Evolutionary conservation across 495 filamentous ascomycete species (phyloP).

Genomic region (Sordaria brevicollis): DNA sequence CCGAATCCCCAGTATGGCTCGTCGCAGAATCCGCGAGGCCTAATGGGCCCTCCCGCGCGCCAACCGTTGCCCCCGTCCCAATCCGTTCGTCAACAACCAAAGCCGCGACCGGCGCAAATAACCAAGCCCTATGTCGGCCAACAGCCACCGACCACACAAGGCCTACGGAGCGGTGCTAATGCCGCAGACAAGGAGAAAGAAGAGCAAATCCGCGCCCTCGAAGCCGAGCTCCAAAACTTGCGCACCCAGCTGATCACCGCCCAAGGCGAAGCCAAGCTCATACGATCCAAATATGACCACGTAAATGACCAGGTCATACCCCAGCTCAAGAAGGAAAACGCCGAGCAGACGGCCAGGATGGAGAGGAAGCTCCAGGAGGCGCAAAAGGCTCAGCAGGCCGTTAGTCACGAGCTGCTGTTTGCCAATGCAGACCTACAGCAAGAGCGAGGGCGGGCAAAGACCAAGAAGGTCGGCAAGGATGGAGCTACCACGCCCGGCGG

Average conservation of each 20-base stretch:
- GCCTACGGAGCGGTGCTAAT: neutral
- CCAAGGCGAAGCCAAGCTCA: conserved; percentile 41
- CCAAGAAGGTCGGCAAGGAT: conserved; percentile 22
- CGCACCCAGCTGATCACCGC: conserved; percentile 33
- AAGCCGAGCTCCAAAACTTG: conserved; percentile 24
- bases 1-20: conserved; percentile 5
- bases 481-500: conserved; percentile 31
- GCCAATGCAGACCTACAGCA: conserved; percentile 40
- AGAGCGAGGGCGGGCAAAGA: conserved; percentile 30
- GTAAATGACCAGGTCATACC: conserved; percentile 38
- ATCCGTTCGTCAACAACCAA: conserved; percentile 7
- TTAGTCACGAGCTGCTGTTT: conserved; percentile 42
- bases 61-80: conserved; percentile 16
- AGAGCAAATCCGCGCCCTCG: conserved; percentile 16
- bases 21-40: conserved; percentile 12
- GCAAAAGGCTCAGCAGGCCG: conserved; percentile 32
- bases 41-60: conserved; percentile 5
- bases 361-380: conserved; percentile 36
- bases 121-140: conserved; percentile 7
- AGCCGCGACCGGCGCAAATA: neutral
- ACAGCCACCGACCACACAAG: conserved; percentile 3
- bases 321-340: conserved; percentile 31
- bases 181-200: conserved; percentile 4
- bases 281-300: conserved; percentile 43
- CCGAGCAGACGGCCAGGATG: conserved; percentile 36